These are phyloP conservation scores for Penicillium freii DNA, from an alignment of 2,329 filamentous ascomycete species.

Conservation along the genomic window DNA sequence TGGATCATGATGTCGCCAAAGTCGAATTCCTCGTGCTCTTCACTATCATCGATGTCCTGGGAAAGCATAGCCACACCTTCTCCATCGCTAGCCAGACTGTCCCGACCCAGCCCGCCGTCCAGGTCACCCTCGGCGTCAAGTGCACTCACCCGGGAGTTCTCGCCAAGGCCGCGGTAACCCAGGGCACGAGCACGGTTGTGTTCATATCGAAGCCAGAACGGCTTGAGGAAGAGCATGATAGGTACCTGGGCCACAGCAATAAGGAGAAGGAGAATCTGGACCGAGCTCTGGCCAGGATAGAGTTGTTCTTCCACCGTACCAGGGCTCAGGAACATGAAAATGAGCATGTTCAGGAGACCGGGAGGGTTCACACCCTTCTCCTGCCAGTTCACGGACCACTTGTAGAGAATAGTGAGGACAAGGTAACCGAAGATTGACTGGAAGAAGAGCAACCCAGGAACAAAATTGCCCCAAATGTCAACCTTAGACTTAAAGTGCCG, in stretches of 20 bases:
- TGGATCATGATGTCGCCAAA: slow-evolving; percentile 98
- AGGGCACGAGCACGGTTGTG: slow-evolving; percentile 82
- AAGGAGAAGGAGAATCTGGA: slow-evolving; percentile 77
- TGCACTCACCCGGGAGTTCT: slow-evolving; percentile 82
- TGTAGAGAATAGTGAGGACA: slow-evolving; percentile 90
- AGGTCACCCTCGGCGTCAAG: slow-evolving; percentile 83
- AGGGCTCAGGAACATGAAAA: slow-evolving; percentile 97
- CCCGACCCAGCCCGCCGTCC: slow-evolving; percentile 60
- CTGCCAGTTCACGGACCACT: slow-evolving; percentile 90
- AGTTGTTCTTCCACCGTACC: slow-evolving; percentile 67
- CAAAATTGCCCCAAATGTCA: slow-evolving; percentile 95
- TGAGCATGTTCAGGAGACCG: slow-evolving; percentile 95
- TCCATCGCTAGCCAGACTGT: slow-evolving; percentile 70
- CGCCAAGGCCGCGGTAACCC: slow-evolving; percentile 91
- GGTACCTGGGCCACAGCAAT: slow-evolving; percentile 85
- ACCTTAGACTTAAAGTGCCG: slow-evolving; percentile 91
- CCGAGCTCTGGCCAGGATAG: slow-evolving; percentile 70
- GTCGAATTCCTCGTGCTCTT: slow-evolving; percentile 94
- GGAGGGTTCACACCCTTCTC: slow-evolving; percentile 68
- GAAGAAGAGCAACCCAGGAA: slow-evolving; percentile 99
- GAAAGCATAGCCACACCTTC: slow-evolving; percentile 87
- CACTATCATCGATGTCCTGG: slow-evolving; percentile 70
- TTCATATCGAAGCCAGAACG: slow-evolving; percentile 90
- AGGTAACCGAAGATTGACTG: slow-evolving; percentile 98
- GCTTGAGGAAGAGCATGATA: slow-evolving; percentile 88